Conservation (phyloP, 345 rosid genomes). For the Brassica juncea region DNA sequence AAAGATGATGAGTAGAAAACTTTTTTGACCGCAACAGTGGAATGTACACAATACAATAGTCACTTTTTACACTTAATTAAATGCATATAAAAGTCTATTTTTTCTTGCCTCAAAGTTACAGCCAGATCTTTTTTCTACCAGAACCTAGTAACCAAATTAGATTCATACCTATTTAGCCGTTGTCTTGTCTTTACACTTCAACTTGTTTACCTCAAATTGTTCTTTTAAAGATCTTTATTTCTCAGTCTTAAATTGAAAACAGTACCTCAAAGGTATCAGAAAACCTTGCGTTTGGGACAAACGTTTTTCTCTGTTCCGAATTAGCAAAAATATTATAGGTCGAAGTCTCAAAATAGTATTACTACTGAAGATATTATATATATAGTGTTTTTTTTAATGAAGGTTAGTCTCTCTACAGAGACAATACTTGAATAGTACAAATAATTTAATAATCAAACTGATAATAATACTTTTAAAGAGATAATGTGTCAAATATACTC, state of each 20-base stretch:
- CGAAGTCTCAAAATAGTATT: background rate
- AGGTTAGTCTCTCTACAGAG: background rate
- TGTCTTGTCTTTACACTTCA: constrained; percentile 21
- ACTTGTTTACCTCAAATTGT: background rate
- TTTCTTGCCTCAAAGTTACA: constrained; percentile 43
- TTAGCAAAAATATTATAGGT: background rate
- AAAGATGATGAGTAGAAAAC: constrained; percentile 11
- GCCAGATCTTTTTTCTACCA: constrained; percentile 36
- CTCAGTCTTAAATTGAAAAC: background rate
- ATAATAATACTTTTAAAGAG: background rate
- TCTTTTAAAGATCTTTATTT: background rate
- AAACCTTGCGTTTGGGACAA: background rate
- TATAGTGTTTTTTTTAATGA: background rate
- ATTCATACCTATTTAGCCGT: constrained; percentile 32
- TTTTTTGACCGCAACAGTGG: constrained; percentile 43
- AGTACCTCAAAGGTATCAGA: background rate
- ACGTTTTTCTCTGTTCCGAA: background rate
- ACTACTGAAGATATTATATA: background rate
- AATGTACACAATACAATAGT: constrained; percentile 31
- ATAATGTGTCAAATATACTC: no score
- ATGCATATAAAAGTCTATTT: constrained; percentile 24
- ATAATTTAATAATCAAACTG: constrained; percentile 5
- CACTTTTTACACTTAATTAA: constrained; percentile 38
- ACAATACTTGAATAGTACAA: background rate
- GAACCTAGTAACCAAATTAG: constrained; percentile 31